phyloP scores from a whole-genome alignment of 192 early-diverging fungal species.

The Coemansia sp. region DNA sequence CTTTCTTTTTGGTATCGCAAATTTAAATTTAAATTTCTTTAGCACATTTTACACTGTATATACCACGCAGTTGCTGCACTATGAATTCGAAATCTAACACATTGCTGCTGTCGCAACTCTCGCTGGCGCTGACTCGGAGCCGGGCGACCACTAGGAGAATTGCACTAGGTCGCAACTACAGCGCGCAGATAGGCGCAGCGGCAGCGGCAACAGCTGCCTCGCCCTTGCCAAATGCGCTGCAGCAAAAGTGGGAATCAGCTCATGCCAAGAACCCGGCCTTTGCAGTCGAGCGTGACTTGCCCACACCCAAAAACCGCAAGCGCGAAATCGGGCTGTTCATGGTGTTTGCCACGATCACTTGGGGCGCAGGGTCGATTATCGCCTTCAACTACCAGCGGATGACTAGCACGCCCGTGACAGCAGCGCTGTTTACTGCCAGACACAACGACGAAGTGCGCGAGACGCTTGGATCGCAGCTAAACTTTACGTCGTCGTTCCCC shows the following conservation, averaged over 20 bases:
- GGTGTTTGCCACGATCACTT: slow-evolving; percentile 42
- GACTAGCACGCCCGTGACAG: slow-evolving; percentile 56
- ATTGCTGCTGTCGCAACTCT: slow-evolving; percentile 3
- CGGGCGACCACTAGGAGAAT: not conserved
- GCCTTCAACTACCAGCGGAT: slow-evolving; percentile 59
- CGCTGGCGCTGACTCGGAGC: not conserved
- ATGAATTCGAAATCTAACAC: slow-evolving; percentile 4
- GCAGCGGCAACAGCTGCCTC: not conserved
- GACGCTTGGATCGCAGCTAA: slow-evolving; percentile 45
- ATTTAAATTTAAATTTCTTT: not conserved
- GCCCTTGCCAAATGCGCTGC: not conserved
- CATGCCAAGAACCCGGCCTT: slow-evolving; percentile 54
- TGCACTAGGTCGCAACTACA: not conserved
- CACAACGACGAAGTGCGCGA: slow-evolving; percentile 44
- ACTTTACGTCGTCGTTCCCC: slow-evolving; percentile 51
- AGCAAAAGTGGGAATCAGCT: slow-evolving; percentile 41
- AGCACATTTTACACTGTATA: slow-evolving; percentile 12
- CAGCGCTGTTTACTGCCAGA: slow-evolving; percentile 50
- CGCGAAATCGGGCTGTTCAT: slow-evolving; percentile 49
- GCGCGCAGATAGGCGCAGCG: slow-evolving; percentile 17
- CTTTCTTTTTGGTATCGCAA: not conserved
- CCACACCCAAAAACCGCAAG: slow-evolving; percentile 44
- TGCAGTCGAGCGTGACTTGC: slow-evolving; percentile 53
- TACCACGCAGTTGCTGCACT: not conserved
- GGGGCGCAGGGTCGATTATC: slow-evolving; percentile 48